Evolutionary conservation across 2,329 filamentous ascomycete species (phyloP).

Genomic region (Talaromyces sp.): DNA sequence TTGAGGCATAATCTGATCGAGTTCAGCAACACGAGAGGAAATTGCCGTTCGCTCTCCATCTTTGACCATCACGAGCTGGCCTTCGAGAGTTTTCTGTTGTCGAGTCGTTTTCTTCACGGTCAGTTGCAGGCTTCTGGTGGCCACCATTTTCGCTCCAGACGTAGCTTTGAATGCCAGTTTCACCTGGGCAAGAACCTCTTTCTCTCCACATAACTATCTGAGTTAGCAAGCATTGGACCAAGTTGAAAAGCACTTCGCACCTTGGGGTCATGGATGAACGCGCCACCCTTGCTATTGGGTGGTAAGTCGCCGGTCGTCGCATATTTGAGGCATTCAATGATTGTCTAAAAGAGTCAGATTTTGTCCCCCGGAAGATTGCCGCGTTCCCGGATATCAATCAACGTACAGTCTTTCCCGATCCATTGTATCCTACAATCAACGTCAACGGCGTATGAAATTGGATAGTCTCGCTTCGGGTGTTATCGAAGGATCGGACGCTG

Average conservation of each 20-base stretch:
- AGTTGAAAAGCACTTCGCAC: slow-evolving; percentile 36
- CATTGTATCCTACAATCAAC: slow-evolving; percentile 94
- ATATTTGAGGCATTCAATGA: slow-evolving; percentile 98
- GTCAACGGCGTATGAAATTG: slow-evolving; percentile 88
- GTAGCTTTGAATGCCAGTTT: slow-evolving; percentile 82
- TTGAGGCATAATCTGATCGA: slow-evolving; percentile 79
- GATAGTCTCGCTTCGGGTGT: slow-evolving; percentile 70
- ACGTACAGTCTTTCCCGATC: slow-evolving; percentile 82
- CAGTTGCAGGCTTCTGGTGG: slow-evolving; percentile 78
- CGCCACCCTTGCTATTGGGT: slow-evolving; percentile 81
- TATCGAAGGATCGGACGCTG: slow-evolving; percentile 80
- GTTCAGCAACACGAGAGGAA: slow-evolving; percentile 74
- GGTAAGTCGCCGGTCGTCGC: slow-evolving; percentile 91
- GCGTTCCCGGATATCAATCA: background rate
- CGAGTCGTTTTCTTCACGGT: slow-evolving; percentile 77
- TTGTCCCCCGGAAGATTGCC: background rate
- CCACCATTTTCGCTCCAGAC: slow-evolving; percentile 73
- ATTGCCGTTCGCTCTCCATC: slow-evolving; percentile 75
- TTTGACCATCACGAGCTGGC: slow-evolving; percentile 68
- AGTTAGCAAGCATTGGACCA: background rate
- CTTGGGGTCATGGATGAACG: slow-evolving; percentile 97
- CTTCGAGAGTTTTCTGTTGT: slow-evolving; percentile 79
- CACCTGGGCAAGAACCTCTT: slow-evolving; percentile 85
- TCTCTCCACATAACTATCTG: slow-evolving; percentile 68
- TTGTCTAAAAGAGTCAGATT: slow-evolving; percentile 55